phyloP scores from a whole-genome alignment of 148 eudicot species.

The Amaranthus cruentus region DNA sequence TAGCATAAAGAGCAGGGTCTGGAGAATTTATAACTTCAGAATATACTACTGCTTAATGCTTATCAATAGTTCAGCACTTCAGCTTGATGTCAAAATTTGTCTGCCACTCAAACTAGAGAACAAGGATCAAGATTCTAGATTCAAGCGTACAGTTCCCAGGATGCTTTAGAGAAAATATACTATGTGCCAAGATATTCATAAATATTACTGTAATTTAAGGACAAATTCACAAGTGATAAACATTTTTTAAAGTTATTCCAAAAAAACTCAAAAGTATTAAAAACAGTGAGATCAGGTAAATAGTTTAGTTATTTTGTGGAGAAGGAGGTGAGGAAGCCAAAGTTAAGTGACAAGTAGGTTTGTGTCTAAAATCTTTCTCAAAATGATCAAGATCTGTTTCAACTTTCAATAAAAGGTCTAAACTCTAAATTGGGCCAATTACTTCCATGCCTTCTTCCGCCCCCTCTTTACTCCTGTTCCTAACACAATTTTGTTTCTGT shows the following conservation, averaged over 20 bases:
- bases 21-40: too few species aligned
- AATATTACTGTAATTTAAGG: too few species aligned
- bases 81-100: not conserved
- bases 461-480: not conserved
- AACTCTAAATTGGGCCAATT: too few species aligned
- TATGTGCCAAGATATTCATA: not conserved
- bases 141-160: not conserved
- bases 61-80: too few species aligned
- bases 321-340: not conserved
- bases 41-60: too few species aligned
- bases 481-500: not conserved
- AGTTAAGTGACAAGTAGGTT: not conserved
- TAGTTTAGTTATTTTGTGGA: not conserved
- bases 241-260: too few species aligned
- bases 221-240: too few species aligned
- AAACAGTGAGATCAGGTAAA: too few species aligned
- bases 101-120: not conserved
- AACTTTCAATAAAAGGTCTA: too few species aligned
- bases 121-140: not conserved
- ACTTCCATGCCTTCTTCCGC: not conserved
- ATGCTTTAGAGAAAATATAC: not conserved
- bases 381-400: too few species aligned
- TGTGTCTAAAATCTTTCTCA: not conserved
- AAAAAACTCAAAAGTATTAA: too few species aligned
- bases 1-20: too few species aligned